phyloP scores from a whole-genome alignment of 2,329 filamentous ascomycete genomes.

The Alternaria panax region DNA sequence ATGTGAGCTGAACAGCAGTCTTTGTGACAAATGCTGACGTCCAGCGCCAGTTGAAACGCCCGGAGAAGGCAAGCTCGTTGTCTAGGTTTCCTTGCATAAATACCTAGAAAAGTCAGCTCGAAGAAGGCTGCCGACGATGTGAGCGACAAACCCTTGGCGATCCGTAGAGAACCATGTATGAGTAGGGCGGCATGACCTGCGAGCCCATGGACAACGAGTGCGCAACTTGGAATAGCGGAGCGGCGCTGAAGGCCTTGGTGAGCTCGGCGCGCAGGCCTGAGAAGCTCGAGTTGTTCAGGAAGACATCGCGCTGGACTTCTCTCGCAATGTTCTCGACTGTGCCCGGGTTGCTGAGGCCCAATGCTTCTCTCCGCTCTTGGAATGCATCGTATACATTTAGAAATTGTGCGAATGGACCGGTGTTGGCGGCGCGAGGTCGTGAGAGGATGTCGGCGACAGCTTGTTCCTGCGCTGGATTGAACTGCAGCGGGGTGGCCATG shows the following conservation, averaged over 20 bases:
- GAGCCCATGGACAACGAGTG: slow-evolving; percentile 94
- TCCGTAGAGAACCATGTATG: slow-evolving; percentile 92
- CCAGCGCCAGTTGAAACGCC: slow-evolving; percentile 94
- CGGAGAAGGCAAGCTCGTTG: slow-evolving; percentile 86
- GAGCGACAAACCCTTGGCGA: slow-evolving; percentile 77
- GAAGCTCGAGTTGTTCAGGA: slow-evolving; percentile 97
- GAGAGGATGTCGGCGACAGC: slow-evolving; percentile 67
- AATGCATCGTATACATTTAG: slow-evolving; percentile 83
- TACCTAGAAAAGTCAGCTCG: slow-evolving; percentile 64
- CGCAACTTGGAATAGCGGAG: slow-evolving; percentile 94
- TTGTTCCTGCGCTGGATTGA: slow-evolving; percentile 44
- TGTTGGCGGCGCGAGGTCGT: slow-evolving; percentile 57
- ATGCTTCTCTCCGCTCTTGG: slow-evolving; percentile 82
- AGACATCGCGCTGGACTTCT: slow-evolving; percentile 95
- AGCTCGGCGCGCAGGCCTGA: slow-evolving; percentile 93
- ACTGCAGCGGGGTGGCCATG: slow-evolving; percentile 42
- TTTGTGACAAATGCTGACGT: slow-evolving; percentile 81
- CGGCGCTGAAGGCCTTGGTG: slow-evolving; percentile 94
- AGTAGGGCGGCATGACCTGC: slow-evolving; percentile 90
- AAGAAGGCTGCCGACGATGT: slow-evolving; percentile 3
- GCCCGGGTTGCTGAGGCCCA: slow-evolving; percentile 91
- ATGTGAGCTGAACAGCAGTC: slow-evolving; percentile 83
- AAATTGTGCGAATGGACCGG: slow-evolving; percentile 76
- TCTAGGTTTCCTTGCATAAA: slow-evolving; percentile 97
- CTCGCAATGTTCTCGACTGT: slow-evolving; percentile 87